Percentiles rank a stretch among this genome's conserved stretches.
Conservation (phyloP, 495 filamentous ascomycete genomes). For the Penicillium salamii region DNA sequence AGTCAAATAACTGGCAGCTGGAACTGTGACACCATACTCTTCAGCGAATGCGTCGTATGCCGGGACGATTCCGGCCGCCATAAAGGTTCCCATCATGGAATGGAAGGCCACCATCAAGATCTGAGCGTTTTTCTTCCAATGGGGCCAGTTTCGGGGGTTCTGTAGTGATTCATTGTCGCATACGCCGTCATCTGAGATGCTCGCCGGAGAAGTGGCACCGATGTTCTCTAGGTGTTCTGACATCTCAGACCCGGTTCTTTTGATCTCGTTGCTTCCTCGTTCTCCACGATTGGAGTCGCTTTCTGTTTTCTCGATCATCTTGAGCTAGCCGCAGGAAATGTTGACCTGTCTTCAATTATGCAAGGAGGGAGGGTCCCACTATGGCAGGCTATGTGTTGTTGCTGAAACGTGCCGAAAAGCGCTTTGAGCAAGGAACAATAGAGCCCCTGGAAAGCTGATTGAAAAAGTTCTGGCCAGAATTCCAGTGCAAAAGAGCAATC, state of each 20-base stretch:
- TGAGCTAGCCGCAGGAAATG: not conserved
- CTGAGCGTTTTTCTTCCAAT: conserved; percentile 32
- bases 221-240: conserved; percentile 20
- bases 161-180: conserved; percentile 4
- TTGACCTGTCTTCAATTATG: not conserved
- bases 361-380: too few relatives aligned
- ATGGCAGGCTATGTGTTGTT: too few relatives aligned
- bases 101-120: conserved; percentile 38
- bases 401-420: too few relatives aligned
- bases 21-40: conserved; percentile 23
- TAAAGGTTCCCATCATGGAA: conserved; percentile 32
- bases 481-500: not conserved
- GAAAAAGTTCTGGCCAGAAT: too few relatives aligned
- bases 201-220: not conserved
- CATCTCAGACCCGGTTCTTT: conserved; percentile 4
- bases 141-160: conserved; percentile 27
- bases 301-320: not conserved
- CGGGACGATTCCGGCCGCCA: conserved; percentile 34
- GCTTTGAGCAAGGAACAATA: too few relatives aligned
- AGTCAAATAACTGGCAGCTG: conserved; percentile 29
- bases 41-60: conserved; percentile 28
- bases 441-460: too few relatives aligned
- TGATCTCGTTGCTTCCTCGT: conserved; percentile 1
- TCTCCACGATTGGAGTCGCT: not conserved
- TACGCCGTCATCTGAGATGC: not conserved